Evolutionary conservation across 495 filamentous ascomycete species (phyloP), one percentile per base, ranked within the genome.

Genomic region (Annulohypoxylon moriforme): DNA sequence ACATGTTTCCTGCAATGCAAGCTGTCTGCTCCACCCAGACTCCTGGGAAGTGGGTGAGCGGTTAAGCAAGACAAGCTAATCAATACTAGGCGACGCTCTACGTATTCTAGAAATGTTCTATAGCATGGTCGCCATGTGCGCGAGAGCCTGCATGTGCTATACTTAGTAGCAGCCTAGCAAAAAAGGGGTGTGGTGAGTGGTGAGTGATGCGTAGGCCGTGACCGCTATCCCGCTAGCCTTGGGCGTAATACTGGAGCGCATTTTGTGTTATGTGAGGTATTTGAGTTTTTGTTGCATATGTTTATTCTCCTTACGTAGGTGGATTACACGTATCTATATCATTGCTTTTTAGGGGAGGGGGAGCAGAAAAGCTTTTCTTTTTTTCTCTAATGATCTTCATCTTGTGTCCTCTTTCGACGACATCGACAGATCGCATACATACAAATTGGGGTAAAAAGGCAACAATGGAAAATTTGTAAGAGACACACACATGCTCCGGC

Each of bases 101-200:
- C 29, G 18, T n/a, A 56, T 76, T 74, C 74, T 76, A 71, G 74
- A 76, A 76, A 42, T 20, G 18, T 76, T 76, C 74, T 59, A 53
- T 61, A 57, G 57, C 63, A 70, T 47, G 52, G 70, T 36, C 40
- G 67, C 67, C 64, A 66, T 62, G 58, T 67, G 68, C 29, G 52
- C 31, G 65, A 29, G 52, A 53, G 73, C 59, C 63, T 66, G 58
- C 55, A 71, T 62, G 67, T 46, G 60, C 71, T 73, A 73, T 72
- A 72, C 69, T 68, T 72, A 72, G 69, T 31, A 66, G 55, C 44
- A 59, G 16, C 18, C 40, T 11, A 42, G 29, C 55, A 49, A 8
- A 16, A 29, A 29, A 10, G 50, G n/a, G 55, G 44, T 9, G 55
- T 50, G 40, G 24, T 40, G 36, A 3, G 36, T 2, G 13, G 36